Conservation (phyloP, 139 green algal genomes). For the Dunaliella sp. region DNA sequence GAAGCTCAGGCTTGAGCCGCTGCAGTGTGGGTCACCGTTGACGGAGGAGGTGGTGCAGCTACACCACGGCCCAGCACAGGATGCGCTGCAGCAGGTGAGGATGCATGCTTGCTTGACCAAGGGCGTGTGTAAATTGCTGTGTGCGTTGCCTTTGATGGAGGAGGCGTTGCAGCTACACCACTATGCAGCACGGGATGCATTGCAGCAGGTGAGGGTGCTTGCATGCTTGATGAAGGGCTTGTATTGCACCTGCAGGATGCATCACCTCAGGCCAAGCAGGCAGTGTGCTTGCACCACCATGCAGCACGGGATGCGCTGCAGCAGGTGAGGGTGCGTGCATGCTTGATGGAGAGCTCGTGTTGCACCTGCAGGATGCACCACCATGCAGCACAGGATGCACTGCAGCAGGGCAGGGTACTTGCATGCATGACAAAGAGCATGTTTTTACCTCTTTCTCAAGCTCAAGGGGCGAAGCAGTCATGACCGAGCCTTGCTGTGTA, state of each 20-base stretch:
- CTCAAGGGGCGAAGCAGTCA: too few species aligned
- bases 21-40: constrained; percentile 16
- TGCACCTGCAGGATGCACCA: too few species aligned
- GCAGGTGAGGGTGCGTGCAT: neutral
- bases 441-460: too few species aligned
- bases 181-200: too few species aligned
- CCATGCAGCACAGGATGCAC: too few species aligned
- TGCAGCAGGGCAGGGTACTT: neutral
- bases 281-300: neutral
- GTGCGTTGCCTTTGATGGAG: neutral
- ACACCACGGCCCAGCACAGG: neutral
- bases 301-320: neutral
- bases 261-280: constrained; percentile 12
- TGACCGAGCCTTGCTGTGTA: too few species aligned
- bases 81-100: neutral
- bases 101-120: neutral
- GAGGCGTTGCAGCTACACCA: too few species aligned
- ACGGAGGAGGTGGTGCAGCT: neutral
- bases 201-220: neutral
- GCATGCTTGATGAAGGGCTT: neutral
- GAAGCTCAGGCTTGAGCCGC: neutral
- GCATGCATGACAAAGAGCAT: neutral
- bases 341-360: too few species aligned
- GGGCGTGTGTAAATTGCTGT: neutral
- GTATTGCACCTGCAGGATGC: constrained; percentile 6